These are phyloP conservation scores for Puccinia polysora DNA, from an alignment of 1,284 basidiomycete species.

Conservation along the genomic window DNA sequence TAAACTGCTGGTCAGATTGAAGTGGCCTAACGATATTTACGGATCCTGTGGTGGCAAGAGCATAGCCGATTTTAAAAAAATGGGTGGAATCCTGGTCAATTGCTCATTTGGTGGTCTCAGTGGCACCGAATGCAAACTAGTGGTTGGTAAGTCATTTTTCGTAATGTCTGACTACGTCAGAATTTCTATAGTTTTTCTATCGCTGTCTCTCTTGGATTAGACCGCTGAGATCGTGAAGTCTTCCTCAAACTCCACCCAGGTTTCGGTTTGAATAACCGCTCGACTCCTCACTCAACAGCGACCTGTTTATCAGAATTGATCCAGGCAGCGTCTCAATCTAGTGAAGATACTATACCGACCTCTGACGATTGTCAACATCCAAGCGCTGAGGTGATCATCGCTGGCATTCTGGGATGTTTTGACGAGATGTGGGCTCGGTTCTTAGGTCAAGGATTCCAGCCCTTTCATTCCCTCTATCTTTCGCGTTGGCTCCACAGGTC, in stretches of 20 bases:
- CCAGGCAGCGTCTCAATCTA: constrained; percentile 56
- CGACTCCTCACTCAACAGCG: constrained; percentile 75
- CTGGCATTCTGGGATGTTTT: constrained; percentile 71
- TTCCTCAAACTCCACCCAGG: no score
- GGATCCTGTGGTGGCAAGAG: constrained; percentile 57
- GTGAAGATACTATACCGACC: constrained; percentile 56
- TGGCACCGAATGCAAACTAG: constrained; percentile 53
- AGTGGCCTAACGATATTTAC: constrained; percentile 99
- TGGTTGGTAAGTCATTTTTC: constrained; percentile 35
- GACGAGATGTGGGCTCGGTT: constrained; percentile 74
- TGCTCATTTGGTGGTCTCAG: constrained; percentile 70
- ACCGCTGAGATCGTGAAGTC: constrained; percentile 7
- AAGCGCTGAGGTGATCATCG: constrained; percentile 70
- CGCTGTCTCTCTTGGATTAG: neutral
- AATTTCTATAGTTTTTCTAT: no score
- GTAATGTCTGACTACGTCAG: neutral
- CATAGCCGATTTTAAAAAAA: constrained; percentile 59
- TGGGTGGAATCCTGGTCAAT: constrained; percentile 87
- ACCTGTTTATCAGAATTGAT: constrained; percentile 54
- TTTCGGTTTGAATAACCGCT: constrained; percentile 83
- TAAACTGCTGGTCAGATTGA: constrained; percentile 65
- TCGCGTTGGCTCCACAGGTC: constrained; percentile 83
- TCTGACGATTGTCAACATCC: constrained; percentile 55
- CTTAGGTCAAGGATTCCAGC: constrained; percentile 56
- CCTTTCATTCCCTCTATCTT: constrained; percentile 60